Evolutionary conservation across 768 basidiomycete genomes (phyloP).

Genomic region (Phylloporus sp.): DNA sequence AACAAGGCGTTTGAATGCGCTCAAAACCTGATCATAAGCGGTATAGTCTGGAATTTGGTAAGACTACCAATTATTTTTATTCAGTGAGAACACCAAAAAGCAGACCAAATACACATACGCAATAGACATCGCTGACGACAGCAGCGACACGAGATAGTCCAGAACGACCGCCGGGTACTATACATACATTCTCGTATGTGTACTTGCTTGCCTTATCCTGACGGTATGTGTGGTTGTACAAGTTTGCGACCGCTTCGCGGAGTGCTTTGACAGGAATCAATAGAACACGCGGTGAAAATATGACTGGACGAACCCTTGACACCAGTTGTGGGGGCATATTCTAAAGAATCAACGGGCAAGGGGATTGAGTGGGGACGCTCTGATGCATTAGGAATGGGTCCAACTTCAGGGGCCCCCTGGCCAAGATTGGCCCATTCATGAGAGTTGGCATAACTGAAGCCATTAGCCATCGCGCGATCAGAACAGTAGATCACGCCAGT

Average conservation of each 20-base stretch:
- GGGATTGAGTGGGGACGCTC: constrained; percentile 61
- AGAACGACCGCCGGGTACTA: constrained; percentile 90
- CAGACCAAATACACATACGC: constrained; percentile 39
- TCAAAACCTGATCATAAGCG: constrained; percentile 78
- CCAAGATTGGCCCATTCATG: constrained; percentile 88
- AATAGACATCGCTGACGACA: constrained; percentile 87
- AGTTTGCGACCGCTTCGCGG: constrained; percentile 82
- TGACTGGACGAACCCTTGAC: constrained; percentile 57
- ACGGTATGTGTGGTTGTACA: constrained; percentile 88
- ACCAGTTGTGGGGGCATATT: constrained; percentile 92
- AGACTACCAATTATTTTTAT: constrained; percentile 40
- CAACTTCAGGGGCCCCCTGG: constrained; percentile 91
- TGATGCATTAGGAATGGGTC: constrained; percentile 73
- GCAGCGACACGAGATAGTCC: constrained; percentile 90
- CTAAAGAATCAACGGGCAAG: constrained; percentile 67
- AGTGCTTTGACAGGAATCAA: constrained; percentile 46
- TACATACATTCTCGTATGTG: constrained; percentile 89
- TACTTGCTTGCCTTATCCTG: constrained; percentile 79
- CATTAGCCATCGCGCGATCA: constrained; percentile 93
- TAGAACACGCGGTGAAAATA: background rate
- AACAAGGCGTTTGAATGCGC: constrained; percentile 84
- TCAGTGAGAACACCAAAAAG: background rate
- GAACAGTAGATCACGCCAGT: constrained; percentile 81
- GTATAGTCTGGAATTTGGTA: constrained; percentile 94
- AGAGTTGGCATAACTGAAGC: constrained; percentile 74